phyloP scores from a whole-genome alignment of 495 filamentous ascomycete species.

The Penicillium verhagenii region DNA sequence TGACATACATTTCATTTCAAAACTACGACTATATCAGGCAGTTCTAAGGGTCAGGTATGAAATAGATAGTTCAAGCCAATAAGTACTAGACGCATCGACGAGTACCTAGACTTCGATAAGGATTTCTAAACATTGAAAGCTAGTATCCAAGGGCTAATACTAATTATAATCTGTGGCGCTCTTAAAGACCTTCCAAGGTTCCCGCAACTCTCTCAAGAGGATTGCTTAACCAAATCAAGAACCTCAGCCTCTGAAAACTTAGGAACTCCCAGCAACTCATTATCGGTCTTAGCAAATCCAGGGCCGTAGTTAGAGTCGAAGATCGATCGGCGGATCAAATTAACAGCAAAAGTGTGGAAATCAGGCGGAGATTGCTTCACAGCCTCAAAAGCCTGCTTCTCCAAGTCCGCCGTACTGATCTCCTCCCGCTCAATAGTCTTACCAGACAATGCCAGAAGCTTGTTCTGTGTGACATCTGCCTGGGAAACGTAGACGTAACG shows the following conservation, averaged over 20 bases:
- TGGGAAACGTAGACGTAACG: conserved; percentile 48
- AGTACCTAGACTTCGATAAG: too few species aligned
- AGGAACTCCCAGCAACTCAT: conserved; percentile 14
- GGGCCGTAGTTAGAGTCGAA: conserved; percentile 5
- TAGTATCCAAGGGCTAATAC: too few species aligned
- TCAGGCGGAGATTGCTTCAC: conserved; percentile 11
- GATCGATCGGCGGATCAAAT: conserved; percentile 8
- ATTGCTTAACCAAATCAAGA: conserved; percentile 10
- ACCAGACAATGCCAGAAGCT: conserved; percentile 50
- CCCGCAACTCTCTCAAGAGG: not conserved
- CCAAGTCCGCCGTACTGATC: conserved; percentile 10
- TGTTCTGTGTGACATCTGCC: conserved; percentile 52
- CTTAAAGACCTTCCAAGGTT: conserved; percentile 30
- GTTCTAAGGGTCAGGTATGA: too few species aligned
- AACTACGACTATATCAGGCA: too few species aligned
- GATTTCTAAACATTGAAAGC: too few species aligned
- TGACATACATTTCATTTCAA: too few species aligned
- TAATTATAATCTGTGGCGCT: too few species aligned
- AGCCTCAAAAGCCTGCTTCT: conserved; percentile 11
- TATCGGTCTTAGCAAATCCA: conserved; percentile 10
- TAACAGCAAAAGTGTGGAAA: conserved; percentile 1
- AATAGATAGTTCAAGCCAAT: too few species aligned
- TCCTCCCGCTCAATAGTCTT: conserved; percentile 4
- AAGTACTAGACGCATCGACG: too few species aligned
- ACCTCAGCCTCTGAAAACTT: conserved; percentile 9